A percentile compares a stretch with the other conserved stretches of the same genome.
Conservation (phyloP, 2,329 filamentous ascomycete species). For the Hypoxylon sp. region DNA sequence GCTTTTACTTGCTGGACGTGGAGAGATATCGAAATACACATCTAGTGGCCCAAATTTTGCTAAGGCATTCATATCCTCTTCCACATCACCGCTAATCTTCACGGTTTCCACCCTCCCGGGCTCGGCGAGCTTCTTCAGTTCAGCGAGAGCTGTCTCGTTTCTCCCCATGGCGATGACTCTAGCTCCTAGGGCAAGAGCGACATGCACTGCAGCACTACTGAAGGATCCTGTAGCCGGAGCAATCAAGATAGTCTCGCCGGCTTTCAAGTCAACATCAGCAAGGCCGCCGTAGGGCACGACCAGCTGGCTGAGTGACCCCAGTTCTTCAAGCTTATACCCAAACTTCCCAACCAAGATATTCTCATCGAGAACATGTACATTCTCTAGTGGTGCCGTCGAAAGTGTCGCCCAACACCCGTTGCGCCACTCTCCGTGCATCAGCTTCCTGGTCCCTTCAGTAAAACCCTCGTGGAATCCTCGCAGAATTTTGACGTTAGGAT, state of each 20-base stretch:
- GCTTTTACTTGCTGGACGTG: slow-evolving; percentile 54
- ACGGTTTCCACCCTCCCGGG: slow-evolving; percentile 56
- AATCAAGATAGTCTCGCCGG: slow-evolving; percentile 63
- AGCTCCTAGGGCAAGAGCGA: slow-evolving; percentile 64
- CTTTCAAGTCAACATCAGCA: slow-evolving; percentile 51
- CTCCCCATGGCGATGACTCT: slow-evolving; percentile 64
- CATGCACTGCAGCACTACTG: slow-evolving; percentile 60
- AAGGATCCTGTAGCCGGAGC: slow-evolving; percentile 63
- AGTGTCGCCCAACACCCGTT: slow-evolving; percentile 36
- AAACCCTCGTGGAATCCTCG: slow-evolving; percentile 34
- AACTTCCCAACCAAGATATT: slow-evolving; percentile 27
- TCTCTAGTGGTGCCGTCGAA: slow-evolving; percentile 30
- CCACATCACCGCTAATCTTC: slow-evolving; percentile 57
- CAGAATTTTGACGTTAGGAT: slow-evolving; percentile 34
- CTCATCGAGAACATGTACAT: slow-evolving; percentile 35
- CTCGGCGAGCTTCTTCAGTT: slow-evolving; percentile 49
- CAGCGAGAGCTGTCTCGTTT: slow-evolving; percentile 45
- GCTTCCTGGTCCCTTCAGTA: slow-evolving; percentile 22
- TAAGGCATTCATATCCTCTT: slow-evolving; percentile 49
- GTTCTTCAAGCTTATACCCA: slow-evolving; percentile 41
- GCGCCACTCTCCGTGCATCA: slow-evolving; percentile 34
- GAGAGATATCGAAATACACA: slow-evolving; percentile 62
- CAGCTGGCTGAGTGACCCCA: slow-evolving; percentile 33
- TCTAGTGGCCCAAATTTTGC: slow-evolving; percentile 55
- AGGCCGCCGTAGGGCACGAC: slow-evolving; percentile 46